Percentiles rank a stretch among this genome's conserved stretches.
Conservation (phyloP, 495 filamentous ascomycete species). For the Annulohypoxylon nitens region DNA sequence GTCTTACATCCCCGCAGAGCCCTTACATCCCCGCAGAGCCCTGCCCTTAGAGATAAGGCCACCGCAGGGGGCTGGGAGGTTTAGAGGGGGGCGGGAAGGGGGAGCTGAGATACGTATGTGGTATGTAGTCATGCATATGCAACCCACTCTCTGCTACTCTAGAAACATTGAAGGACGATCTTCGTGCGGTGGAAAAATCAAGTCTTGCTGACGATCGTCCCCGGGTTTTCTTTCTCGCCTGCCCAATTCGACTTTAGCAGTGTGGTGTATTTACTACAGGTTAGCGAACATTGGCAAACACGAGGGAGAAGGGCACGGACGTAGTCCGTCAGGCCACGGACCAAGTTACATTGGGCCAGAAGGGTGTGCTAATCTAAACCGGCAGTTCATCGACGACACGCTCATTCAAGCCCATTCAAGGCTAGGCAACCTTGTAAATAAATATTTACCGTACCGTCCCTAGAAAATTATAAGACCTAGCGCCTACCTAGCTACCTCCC, state of each 20-base stretch:
- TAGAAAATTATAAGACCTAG: too few relatives aligned
- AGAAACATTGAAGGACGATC: not conserved
- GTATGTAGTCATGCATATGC: constrained; percentile 3
- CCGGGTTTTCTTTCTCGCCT: constrained; percentile 22
- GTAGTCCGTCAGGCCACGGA: not conserved
- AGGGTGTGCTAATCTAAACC: constrained; percentile 13
- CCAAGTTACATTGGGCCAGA: constrained; percentile 25
- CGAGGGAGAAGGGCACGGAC: constrained; percentile 3
- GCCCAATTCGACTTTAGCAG: constrained; percentile 18
- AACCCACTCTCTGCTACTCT: not conserved
- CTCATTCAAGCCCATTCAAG: constrained; percentile 1
- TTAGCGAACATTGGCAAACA: constrained; percentile 1
- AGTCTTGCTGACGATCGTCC: constrained; percentile 23
- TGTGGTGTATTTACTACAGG: not conserved
- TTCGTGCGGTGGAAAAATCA: not conserved
- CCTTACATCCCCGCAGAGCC: not conserved
- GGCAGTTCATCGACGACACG: constrained; percentile 28
- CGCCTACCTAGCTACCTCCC: too few relatives aligned
- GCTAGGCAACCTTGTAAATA: constrained; percentile 12
- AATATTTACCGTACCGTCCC: not conserved
- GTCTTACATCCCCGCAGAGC: constrained; percentile 1
- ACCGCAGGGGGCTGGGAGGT: not conserved
- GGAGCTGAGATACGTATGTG: not conserved
- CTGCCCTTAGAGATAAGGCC: constrained; percentile 6
- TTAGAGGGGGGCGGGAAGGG: not conserved